Conservation (phyloP, 164 flowering plant genomes). For the Saururus chinensis region DNA sequence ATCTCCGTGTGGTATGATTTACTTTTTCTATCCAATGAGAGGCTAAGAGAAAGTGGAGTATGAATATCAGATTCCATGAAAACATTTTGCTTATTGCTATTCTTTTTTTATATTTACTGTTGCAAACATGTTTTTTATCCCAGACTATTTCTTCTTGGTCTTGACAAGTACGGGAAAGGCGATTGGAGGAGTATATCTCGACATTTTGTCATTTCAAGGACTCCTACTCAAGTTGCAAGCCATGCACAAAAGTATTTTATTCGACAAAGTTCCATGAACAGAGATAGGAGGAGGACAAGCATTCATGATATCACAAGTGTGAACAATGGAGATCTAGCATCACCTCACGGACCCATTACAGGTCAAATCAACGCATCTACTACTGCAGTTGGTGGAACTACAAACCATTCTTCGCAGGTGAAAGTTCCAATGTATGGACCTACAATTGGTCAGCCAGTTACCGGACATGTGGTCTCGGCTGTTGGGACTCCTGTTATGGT, state of each 20-base stretch:
- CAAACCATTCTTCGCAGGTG: constrained; percentile 36
- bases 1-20: too few relatives aligned
- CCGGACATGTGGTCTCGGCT: constrained; percentile 69
- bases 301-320: constrained; percentile 87
- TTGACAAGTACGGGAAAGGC: constrained; percentile 91
- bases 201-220: constrained; percentile 80
- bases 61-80: too few relatives aligned
- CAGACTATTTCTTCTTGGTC: constrained; percentile 82
- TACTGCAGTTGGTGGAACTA: constrained; percentile 33
- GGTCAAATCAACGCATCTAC: constrained; percentile 47
- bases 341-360: constrained; percentile 70
- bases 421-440: constrained; percentile 56
- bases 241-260: constrained; percentile 92
- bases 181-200: constrained; percentile 95
- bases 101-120: background rate
- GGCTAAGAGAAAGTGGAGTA: too few relatives aligned
- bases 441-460: constrained; percentile 65
- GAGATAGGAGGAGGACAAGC: constrained; percentile 84
- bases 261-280: constrained; percentile 84
- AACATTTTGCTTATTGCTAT: too few relatives aligned
- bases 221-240: constrained; percentile 94
- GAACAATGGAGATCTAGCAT: constrained; percentile 42
- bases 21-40: too few relatives aligned
- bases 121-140: background rate
- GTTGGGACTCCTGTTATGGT: constrained; percentile 67